These are phyloP conservation scores for Rhododendron kiyosumense DNA, from an alignment of 148 eudicot genomes.

Conservation along the genomic window DNA sequence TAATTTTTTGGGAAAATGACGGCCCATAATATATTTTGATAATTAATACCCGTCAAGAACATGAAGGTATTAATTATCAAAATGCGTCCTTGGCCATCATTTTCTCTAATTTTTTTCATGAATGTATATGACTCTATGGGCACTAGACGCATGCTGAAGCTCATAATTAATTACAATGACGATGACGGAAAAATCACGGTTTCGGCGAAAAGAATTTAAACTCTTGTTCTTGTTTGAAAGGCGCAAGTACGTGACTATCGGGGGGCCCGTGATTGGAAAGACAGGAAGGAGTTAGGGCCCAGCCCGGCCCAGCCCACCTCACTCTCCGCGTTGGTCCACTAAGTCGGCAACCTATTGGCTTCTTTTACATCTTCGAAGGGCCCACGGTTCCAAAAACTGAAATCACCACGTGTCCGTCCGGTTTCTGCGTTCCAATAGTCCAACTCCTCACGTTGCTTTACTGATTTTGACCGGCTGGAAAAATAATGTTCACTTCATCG, in stretches of 20 bases:
- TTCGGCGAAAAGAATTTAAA: no score
- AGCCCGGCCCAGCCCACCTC: neutral
- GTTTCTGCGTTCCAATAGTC: neutral
- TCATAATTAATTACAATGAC: no score
- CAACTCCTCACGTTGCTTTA: neutral
- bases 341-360: neutral
- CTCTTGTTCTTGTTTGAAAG: neutral
- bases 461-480: neutral
- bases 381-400: neutral
- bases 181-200: no score
- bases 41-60: no score
- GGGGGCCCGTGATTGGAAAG: neutral
- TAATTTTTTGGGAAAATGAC: no score
- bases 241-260: neutral
- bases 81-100: no score
- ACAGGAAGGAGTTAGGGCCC: conserved; percentile 3
- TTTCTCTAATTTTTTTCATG: no score
- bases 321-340: neutral
- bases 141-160: no score
- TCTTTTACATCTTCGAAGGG: neutral
- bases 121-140: no score
- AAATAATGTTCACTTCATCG: neutral
- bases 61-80: no score
- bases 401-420: neutral
- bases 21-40: rapidly evolving